These are phyloP conservation scores for Pythium brassicae DNA, from an alignment of 352 stramenopile species.

Conservation along the genomic window DNA sequence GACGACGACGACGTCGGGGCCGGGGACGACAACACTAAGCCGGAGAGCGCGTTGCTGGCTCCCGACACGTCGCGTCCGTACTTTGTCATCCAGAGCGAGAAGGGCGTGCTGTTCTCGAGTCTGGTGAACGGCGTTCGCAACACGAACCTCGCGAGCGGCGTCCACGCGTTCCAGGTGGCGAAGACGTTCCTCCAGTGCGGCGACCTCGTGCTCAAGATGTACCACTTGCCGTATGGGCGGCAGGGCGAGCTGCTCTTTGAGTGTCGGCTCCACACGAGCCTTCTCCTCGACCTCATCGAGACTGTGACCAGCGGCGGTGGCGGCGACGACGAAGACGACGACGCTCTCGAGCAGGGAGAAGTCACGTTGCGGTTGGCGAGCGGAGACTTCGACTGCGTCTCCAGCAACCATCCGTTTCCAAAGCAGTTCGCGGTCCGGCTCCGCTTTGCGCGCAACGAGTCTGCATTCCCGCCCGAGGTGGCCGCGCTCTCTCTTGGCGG, in stretches of 20 bases:
- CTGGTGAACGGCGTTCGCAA: conserved; percentile 79
- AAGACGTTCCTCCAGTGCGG: conserved; percentile 57
- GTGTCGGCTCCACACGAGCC: conserved; percentile 58
- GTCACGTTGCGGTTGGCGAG: conserved; percentile 51
- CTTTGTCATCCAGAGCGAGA: conserved; percentile 85
- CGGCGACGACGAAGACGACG: conserved; percentile 6
- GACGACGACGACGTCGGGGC: conserved; percentile 14
- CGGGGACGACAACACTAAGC: conserved; percentile 4
- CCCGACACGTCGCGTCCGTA: conserved; percentile 58
- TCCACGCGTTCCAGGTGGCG: conserved; percentile 62
- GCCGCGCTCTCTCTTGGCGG: conserved; percentile 18
- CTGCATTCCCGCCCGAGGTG: conserved; percentile 39
- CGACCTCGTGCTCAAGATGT: conserved; percentile 82
- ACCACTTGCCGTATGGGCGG: conserved; percentile 81
- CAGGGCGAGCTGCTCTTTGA: conserved; percentile 84
- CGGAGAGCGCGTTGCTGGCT: conserved; percentile 7
- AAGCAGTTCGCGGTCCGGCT: conserved; percentile 65
- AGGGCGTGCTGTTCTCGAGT: conserved; percentile 83
- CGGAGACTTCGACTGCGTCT: conserved; percentile 83
- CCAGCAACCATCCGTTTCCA: conserved; percentile 56
- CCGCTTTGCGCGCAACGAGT: conserved; percentile 40
- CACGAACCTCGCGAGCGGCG: conserved; percentile 43
- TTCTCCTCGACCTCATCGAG: conserved; percentile 62
- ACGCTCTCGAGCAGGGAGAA: conserved; percentile 26
- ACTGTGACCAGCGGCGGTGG: conserved; percentile 6